phyloP scores from a whole-genome alignment of 768 basidiomycete species.

The Amyloporia xantha region DNA sequence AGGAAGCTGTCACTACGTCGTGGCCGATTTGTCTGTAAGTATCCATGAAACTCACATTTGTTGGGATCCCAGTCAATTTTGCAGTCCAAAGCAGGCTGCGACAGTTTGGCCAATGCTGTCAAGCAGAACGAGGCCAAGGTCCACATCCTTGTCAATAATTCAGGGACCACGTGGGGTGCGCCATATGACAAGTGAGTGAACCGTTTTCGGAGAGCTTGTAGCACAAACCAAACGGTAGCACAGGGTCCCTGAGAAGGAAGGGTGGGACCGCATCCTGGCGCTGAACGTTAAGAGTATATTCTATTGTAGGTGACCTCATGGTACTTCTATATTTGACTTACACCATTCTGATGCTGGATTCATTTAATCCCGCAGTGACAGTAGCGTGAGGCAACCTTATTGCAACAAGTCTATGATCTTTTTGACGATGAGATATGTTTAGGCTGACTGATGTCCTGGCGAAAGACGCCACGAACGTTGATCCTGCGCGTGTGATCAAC shows the following conservation, averaged over 20 bases:
- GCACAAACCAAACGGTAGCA: neutral
- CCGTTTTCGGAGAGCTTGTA: neutral
- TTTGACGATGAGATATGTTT: neutral
- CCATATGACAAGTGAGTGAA: conserved; percentile 42
- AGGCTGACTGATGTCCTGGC: conserved; percentile 54
- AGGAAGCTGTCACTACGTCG: conserved; percentile 64
- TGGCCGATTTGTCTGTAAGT: conserved; percentile 68
- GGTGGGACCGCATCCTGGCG: conserved; percentile 80
- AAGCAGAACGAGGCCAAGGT: conserved; percentile 64
- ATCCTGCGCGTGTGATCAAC: conserved; percentile 77
- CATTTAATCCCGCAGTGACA: conserved; percentile 48
- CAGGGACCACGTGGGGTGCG: conserved; percentile 75
- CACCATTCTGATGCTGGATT: neutral
- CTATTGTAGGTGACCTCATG: conserved; percentile 52
- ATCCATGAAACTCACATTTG: too few relatives aligned
- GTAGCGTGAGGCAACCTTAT: conserved; percentile 31
- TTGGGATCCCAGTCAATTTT: neutral
- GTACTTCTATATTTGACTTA: neutral
- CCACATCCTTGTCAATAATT: conserved; percentile 81
- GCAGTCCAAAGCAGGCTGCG: conserved; percentile 74
- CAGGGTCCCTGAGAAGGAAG: conserved; percentile 68
- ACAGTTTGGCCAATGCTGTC: conserved; percentile 61
- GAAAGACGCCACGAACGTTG: conserved; percentile 54
- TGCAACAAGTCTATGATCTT: neutral
- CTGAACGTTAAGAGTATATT: conserved; percentile 85